phyloP scores from a whole-genome alignment of 2,329 filamentous ascomycete species.

The Colletotrichum cordylinicola region DNA sequence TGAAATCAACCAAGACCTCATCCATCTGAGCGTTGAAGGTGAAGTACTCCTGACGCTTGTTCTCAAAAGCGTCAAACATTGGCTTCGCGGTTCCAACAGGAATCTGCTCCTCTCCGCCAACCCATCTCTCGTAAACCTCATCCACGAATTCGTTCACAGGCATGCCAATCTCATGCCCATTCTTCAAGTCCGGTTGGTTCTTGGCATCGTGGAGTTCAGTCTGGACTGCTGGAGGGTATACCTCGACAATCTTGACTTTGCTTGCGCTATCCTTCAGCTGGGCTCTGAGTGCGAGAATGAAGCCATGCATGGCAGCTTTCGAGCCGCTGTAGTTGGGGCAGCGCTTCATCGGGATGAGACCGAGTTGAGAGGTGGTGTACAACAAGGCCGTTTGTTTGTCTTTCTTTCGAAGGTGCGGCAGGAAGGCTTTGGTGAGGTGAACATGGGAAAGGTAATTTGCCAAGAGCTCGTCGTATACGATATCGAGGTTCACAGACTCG shows the following conservation, averaged over 20 bases:
- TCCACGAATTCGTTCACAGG: conserved; percentile 45
- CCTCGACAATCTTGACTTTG: conserved; percentile 28
- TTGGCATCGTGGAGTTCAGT: conserved; percentile 11
- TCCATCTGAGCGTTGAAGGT: background rate
- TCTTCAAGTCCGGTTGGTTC: background rate
- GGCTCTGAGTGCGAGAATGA: conserved; percentile 26
- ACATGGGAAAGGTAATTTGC: conserved; percentile 33
- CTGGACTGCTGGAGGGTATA: conserved; percentile 34
- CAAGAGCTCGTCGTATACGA: conserved; percentile 31
- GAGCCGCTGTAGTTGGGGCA: conserved; percentile 33
- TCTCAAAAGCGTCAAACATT: conserved; percentile 1
- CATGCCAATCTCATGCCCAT: conserved; percentile 34
- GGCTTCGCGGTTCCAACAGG: background rate
- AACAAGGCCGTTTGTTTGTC: conserved; percentile 15
- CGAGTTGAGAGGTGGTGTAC: conserved; percentile 25
- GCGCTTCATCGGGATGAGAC: background rate
- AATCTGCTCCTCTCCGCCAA: conserved; percentile 42
- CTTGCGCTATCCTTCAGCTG: conserved; percentile 15
- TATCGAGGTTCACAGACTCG: conserved; percentile 32
- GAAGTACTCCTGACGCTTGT: background rate
- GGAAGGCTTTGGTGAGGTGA: conserved; percentile 30
- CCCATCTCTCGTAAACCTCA: conserved; percentile 48
- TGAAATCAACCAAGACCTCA: background rate
- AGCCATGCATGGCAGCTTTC: conserved; percentile 30
- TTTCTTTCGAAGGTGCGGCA: conserved; percentile 29